Percentiles rank a stretch among this genome's conserved stretches.
Conservation (phyloP, 2,329 filamentous ascomycete genomes). For the Phaeosphaeriaceae sp. region DNA sequence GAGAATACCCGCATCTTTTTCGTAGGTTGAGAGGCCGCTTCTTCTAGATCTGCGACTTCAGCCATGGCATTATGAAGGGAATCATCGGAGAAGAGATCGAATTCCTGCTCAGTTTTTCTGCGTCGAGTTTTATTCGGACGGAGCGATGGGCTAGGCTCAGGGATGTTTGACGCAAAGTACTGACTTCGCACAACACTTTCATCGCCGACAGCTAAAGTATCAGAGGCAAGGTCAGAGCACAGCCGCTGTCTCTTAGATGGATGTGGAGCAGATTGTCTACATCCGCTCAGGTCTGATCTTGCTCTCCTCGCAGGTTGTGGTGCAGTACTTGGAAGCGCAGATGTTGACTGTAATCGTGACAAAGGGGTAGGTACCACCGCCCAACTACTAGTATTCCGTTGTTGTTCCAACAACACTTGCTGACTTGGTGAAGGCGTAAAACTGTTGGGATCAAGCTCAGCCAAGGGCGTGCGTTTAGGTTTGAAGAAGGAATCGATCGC, state of each 20-base stretch:
- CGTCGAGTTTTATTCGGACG: slow-evolving; percentile 41
- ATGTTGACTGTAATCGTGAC: slow-evolving; percentile 37
- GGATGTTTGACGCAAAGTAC: slow-evolving; percentile 50
- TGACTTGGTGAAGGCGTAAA: slow-evolving; percentile 72
- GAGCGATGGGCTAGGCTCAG: slow-evolving; percentile 51
- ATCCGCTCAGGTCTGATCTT: slow-evolving; percentile 42
- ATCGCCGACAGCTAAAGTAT: slow-evolving; percentile 33
- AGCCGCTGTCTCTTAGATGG: slow-evolving; percentile 53
- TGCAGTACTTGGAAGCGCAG: slow-evolving; percentile 43
- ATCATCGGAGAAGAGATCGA: slow-evolving; percentile 57
- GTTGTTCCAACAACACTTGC: slow-evolving; percentile 62
- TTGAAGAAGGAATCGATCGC: slow-evolving; percentile 71
- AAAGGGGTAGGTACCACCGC: slow-evolving; percentile 58
- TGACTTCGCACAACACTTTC: slow-evolving; percentile 49
- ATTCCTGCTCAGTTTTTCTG: slow-evolving; percentile 45
- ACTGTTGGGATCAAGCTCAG: slow-evolving; percentile 70
- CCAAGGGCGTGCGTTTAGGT: slow-evolving; percentile 66
- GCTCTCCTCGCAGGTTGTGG: slow-evolving; percentile 52
- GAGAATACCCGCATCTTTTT: slow-evolving; percentile 44
- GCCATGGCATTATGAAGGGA: slow-evolving; percentile 54
- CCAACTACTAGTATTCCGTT: slow-evolving; percentile 61
- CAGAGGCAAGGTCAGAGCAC: slow-evolving; percentile 49
- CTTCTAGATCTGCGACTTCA: slow-evolving; percentile 41
- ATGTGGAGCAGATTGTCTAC: slow-evolving; percentile 53
- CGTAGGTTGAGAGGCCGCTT: slow-evolving; percentile 35